Evolutionary conservation across 176 grass and related monocot species (phyloP).

Genomic region (Zea luxurians): DNA sequence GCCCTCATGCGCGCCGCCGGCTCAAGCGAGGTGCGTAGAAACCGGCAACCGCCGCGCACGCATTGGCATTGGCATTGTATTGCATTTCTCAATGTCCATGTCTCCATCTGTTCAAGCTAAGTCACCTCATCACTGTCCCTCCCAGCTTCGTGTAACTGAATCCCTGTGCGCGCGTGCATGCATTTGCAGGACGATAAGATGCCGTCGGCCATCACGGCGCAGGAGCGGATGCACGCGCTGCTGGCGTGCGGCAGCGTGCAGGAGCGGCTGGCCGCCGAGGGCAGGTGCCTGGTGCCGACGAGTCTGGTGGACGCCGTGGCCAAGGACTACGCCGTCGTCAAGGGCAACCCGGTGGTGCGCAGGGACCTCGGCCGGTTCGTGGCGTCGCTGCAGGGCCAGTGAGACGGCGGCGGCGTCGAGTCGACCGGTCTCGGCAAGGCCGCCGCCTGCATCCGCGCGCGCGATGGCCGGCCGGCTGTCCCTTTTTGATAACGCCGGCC

Average conservation of each 20-base stretch:
- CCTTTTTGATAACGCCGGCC: slow-evolving; percentile 26
- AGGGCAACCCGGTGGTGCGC: slow-evolving; percentile 44
- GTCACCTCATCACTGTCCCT: background rate
- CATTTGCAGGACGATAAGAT: slow-evolving; percentile 30
- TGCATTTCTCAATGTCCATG: background rate
- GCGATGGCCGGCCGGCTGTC: background rate
- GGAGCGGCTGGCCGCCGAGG: slow-evolving; percentile 52
- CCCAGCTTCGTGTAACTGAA: background rate
- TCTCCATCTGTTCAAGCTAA: background rate
- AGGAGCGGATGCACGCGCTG: slow-evolving; percentile 47
- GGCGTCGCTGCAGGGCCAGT: slow-evolving; percentile 27
- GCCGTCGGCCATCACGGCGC: slow-evolving; percentile 11
- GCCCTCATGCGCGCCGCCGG: slow-evolving; percentile 42
- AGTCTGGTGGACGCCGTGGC: slow-evolving; percentile 42
- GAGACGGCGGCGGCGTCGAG: slow-evolving; percentile 4
- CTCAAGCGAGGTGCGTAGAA: slow-evolving; percentile 38
- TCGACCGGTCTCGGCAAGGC: slow-evolving; percentile 26
- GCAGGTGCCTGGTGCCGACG: slow-evolving; percentile 62
- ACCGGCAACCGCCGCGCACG: background rate
- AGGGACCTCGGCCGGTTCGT: slow-evolving; percentile 56
- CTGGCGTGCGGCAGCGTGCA: slow-evolving; percentile 48
- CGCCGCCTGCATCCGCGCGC: slow-evolving; percentile 22
- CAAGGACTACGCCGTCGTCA: slow-evolving; percentile 47
- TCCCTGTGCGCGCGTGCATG: background rate
- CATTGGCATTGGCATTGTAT: background rate